A percentile compares a stretch with the other conserved stretches of the same genome.
Conservation (phyloP, 2,329 filamentous ascomycete genomes). For the Paramyrothecium sp. region DNA sequence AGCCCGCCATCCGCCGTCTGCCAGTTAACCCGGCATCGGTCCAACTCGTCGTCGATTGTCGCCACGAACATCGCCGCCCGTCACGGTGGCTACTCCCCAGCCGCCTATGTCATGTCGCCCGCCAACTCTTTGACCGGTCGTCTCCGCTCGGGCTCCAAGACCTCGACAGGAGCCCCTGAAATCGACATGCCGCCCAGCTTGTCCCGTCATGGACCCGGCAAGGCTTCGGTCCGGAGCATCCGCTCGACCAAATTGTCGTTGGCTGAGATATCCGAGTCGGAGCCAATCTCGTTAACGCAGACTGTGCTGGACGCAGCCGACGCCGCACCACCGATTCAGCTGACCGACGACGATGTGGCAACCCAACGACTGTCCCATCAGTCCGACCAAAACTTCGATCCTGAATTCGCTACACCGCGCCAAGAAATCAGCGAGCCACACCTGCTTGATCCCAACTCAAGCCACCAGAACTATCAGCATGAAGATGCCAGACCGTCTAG, state of each 20-base stretch:
- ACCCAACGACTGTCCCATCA: conserved; percentile 6
- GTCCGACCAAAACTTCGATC: conserved; percentile 26
- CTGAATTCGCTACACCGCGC: conserved; percentile 20
- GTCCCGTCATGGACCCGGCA: conserved; percentile 53
- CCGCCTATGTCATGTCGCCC: conserved; percentile 66
- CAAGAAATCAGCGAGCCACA: neutral
- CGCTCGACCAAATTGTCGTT: conserved; percentile 50
- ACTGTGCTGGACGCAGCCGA: conserved; percentile 56
- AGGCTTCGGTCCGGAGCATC: conserved; percentile 50
- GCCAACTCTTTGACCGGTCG: conserved; percentile 59
- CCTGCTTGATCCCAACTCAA: neutral
- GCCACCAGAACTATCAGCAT: neutral
- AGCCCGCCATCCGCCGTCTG: conserved; percentile 18
- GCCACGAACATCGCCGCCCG: conserved; percentile 67
- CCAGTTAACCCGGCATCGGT: conserved; percentile 41
- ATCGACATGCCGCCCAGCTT: conserved; percentile 37
- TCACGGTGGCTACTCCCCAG: conserved; percentile 69
- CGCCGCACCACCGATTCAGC: conserved; percentile 33
- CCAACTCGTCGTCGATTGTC: conserved; percentile 60
- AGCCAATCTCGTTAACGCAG: conserved; percentile 49
- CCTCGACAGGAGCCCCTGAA: conserved; percentile 39
- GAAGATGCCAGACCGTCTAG: conserved; percentile 34
- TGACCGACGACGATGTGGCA: conserved; percentile 28
- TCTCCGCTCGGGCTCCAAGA: conserved; percentile 54
- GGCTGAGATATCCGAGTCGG: conserved; percentile 57